Base-by-base conservation (phyloP, 768 basidiomycete species). In the Boletus tomentosulus region DNA sequence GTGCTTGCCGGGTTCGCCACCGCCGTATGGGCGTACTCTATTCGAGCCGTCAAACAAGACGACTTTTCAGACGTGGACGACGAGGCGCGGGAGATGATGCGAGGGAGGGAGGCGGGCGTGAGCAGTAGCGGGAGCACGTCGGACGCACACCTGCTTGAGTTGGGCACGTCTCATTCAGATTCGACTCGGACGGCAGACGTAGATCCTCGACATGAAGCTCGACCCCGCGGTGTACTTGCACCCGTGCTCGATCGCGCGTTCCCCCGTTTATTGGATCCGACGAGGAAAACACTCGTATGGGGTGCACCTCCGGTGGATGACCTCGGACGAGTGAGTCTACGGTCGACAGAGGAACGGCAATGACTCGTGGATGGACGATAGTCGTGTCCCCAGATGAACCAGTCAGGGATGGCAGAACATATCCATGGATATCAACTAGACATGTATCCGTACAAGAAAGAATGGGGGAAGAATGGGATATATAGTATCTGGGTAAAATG, bases 41-140 rank as follows among this genome's bases (percentile, higher is more conserved):
- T 98, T 65, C 82, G 84, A 30, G 94, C 93, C 28, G 94, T 98
- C 51, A 92, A 88, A 65, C 94, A 98, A 65, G 94, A 97, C 66
- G 84, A 88, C 38, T 97, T 96, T 66, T 84, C 87, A 59, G 91
- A 92, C 66, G 78, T 91, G 39, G 89, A 91, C 62, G 87, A 89
- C 57, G 87, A 89, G 65, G 90, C 84, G 28, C 74, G 73, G 56
- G 79, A 79, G 39, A 76, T 86, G 62, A 78, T 74, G 67, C 48
- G 25, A n/a, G 8, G 48, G 35, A 51, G 33, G 8, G 10, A 22
- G 10, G 28, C 9, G 15, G 10, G 37, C 24, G 16, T 4, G 27
- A 12, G 24, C 13, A 19, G 27, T 30, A 27, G 1, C 13, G 43
- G 16, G 13, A 30, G 15, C 15, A 15, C n/a, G 15, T 39, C 48